A percentile compares a stretch with the other conserved stretches of the same genome.
Conservation (phyloP, 305 asterid genomes). For the Rubia occidens region DNA sequence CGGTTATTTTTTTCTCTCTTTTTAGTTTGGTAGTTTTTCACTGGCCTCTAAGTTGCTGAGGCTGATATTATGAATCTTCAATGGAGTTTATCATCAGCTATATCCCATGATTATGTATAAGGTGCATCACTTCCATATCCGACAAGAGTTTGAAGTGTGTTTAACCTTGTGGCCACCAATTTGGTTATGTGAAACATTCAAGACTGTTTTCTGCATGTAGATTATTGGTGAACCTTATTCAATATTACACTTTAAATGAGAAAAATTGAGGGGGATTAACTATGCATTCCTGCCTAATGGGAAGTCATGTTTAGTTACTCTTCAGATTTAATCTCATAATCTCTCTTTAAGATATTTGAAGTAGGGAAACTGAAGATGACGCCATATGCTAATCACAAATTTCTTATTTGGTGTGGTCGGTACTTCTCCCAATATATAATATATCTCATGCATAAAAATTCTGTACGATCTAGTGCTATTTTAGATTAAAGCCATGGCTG, state of each 20-base stretch:
- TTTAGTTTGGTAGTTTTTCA: not conserved
- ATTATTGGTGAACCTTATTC: not conserved
- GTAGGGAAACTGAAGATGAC: not conserved
- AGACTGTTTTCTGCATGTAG: not conserved
- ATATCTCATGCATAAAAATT: slow-evolving; percentile 42
- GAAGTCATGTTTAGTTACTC: not conserved
- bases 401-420: slow-evolving; percentile 4
- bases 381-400: not conserved
- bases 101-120: not conserved
- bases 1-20: not conserved
- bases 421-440: slow-evolving; percentile 14
- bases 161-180: not conserved
- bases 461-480: slow-evolving; percentile 61
- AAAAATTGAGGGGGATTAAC: not conserved
- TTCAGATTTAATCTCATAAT: not conserved
- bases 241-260: slow-evolving; percentile 1
- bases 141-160: not conserved
- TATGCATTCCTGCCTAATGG: not conserved
- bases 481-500: slow-evolving; percentile 94
- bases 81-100: not conserved
- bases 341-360: not conserved
- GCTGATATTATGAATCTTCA: not conserved
- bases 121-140: not conserved
- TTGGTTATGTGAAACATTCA: not conserved
- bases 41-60: not conserved